These are phyloP conservation scores for Alternaria ventricosa DNA, from an alignment of 2,329 filamentous ascomycete species.

Conservation along the genomic window DNA sequence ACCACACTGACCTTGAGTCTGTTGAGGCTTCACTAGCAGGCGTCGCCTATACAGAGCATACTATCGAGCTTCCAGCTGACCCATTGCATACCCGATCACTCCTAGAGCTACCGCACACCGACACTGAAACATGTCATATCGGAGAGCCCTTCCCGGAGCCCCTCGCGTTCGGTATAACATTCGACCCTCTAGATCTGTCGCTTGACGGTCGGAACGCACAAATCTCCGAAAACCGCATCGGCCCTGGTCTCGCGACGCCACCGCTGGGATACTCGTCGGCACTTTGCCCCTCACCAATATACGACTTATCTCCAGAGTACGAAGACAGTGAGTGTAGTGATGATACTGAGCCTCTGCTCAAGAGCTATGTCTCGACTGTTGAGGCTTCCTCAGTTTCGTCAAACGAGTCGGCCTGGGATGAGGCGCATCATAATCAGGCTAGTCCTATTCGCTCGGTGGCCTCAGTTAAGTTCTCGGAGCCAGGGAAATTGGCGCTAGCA, in stretches of 20 bases:
- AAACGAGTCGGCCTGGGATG: background rate
- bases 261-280: background rate
- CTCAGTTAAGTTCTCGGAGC: background rate
- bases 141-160: background rate
- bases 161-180: background rate
- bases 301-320: background rate
- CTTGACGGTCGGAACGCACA: background rate
- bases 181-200: background rate
- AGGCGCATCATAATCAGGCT: background rate
- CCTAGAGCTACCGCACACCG: background rate
- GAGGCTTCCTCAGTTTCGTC: background rate
- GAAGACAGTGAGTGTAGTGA: background rate
- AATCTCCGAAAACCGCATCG: background rate
- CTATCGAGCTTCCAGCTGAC: background rate
- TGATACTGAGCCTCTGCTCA: background rate
- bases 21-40: background rate
- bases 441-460: background rate
- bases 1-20: background rate
- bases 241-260: background rate
- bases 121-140: background rate
- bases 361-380: background rate
- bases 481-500: background rate
- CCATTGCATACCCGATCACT: background rate
- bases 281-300: background rate
- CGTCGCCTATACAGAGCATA: background rate